These are phyloP conservation scores for Plasmodium gonderi DNA, from an alignment of 169 alveolate genomes.

Conservation along the genomic window DNA sequence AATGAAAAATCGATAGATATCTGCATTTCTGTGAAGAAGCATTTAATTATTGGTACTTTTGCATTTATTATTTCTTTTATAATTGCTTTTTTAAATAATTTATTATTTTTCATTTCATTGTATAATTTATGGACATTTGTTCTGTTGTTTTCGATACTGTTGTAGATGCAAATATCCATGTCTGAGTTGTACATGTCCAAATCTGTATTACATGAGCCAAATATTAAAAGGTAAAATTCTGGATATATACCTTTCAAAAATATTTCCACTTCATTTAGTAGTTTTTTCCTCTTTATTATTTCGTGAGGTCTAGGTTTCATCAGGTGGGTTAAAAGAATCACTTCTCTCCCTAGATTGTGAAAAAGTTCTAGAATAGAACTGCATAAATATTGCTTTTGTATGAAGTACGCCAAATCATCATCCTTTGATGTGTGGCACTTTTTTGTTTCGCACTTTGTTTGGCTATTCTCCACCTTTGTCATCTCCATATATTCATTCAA, in stretches of 20 bases:
- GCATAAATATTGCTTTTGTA: background rate
- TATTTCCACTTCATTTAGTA: background rate
- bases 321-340: background rate
- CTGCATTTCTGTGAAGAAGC: background rate
- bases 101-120: background rate
- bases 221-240: background rate
- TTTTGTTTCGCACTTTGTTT: too few species aligned
- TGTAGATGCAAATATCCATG: constrained; percentile 49
- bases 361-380: constrained; percentile 26
- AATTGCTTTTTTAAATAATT: background rate
- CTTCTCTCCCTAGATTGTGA: constrained; percentile 36
- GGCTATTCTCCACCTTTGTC: too few species aligned
- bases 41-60: constrained; percentile 37
- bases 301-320: constrained; percentile 40
- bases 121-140: background rate
- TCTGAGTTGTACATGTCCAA: constrained; percentile 48
- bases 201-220: constrained; percentile 56
- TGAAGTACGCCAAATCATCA: background rate
- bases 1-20: constrained; percentile 23
- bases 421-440: background rate
- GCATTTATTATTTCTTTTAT: background rate
- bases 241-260: background rate
- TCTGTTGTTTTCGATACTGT: background rate
- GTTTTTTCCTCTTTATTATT: constrained; percentile 25
- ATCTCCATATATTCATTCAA: too few species aligned